phyloP scores from a whole-genome alignment of 83 land plant genomes.

The Picea abies region DNA sequence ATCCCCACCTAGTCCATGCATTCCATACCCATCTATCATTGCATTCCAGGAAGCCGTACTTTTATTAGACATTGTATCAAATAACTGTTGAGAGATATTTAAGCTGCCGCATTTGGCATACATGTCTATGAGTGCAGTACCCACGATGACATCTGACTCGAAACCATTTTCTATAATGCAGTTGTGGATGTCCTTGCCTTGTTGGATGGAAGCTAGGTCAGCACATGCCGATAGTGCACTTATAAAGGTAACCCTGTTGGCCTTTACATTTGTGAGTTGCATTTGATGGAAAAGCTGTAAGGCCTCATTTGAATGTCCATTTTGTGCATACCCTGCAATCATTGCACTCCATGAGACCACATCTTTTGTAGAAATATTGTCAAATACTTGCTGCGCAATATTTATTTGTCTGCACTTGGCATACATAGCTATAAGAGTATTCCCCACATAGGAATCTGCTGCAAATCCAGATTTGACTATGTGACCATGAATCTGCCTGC shows the following conservation, averaged over 20 bases:
- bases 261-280: constrained; percentile 24
- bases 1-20: constrained; percentile 32
- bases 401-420: not conserved
- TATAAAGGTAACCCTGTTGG: constrained; percentile 45
- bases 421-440: not conserved
- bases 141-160: constrained; percentile 35
- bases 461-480: not conserved
- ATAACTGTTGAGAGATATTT: constrained; percentile 25
- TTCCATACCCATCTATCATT: constrained; percentile 50
- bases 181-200: constrained; percentile 50
- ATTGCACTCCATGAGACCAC: constrained; percentile 47
- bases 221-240: constrained; percentile 38
- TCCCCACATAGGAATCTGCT: not conserved
- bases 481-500: not conserved
- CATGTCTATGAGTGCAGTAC: constrained; percentile 52
- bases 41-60: constrained; percentile 47
- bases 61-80: constrained; percentile 20
- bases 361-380: constrained; percentile 37
- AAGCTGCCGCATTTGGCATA: constrained; percentile 58
- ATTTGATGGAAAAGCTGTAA: constrained; percentile 30
- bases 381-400: constrained; percentile 32
- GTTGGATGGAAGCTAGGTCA: constrained; percentile 37
- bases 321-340: constrained; percentile 42
- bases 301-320: constrained; percentile 33
- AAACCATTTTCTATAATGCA: constrained; percentile 40